Evolutionary conservation across 2,329 filamentous ascomycete genomes (phyloP).

Genomic region (Xylariaceae sp.): DNA sequence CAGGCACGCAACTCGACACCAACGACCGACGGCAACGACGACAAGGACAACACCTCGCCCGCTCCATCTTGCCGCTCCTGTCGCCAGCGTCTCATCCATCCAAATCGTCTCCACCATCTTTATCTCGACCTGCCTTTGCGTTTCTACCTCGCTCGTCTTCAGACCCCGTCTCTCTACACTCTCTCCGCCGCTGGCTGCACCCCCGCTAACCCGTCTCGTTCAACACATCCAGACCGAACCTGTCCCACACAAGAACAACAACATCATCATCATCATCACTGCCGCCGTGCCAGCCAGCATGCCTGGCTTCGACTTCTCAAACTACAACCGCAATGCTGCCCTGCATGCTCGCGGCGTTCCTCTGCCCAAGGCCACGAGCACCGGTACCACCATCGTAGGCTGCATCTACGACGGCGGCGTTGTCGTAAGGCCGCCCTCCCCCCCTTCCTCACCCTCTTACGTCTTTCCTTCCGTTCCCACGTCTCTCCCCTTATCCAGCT

Average conservation of each 20-base stretch:
- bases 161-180: no score
- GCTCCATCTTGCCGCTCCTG: neutral
- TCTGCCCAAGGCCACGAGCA: slow-evolving; percentile 95
- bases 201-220: no score
- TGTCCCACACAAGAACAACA: neutral
- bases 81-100: neutral
- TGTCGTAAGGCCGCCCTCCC: slow-evolving; percentile 60
- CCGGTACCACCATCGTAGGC: slow-evolving; percentile 97
- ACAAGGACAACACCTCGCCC: neutral
- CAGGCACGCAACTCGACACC: neutral
- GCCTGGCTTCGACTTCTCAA: slow-evolving; percentile 98
- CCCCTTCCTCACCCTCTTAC: neutral
- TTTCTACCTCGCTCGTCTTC: no score
- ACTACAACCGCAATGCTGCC: slow-evolving; percentile 98
- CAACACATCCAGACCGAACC: no score
- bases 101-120: neutral
- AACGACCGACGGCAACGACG: neutral
- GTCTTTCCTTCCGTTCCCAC: neutral
- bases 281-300: slow-evolving; percentile 52
- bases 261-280: no score
- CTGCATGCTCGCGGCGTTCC: slow-evolving; percentile 92
- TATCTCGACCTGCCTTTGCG: no score
- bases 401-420: slow-evolving; percentile 96
- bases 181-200: no score
- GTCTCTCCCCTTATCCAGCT: neutral